Base-by-base conservation (phyloP, 306 rosid species). In the Vigna unguiculata region DNA sequence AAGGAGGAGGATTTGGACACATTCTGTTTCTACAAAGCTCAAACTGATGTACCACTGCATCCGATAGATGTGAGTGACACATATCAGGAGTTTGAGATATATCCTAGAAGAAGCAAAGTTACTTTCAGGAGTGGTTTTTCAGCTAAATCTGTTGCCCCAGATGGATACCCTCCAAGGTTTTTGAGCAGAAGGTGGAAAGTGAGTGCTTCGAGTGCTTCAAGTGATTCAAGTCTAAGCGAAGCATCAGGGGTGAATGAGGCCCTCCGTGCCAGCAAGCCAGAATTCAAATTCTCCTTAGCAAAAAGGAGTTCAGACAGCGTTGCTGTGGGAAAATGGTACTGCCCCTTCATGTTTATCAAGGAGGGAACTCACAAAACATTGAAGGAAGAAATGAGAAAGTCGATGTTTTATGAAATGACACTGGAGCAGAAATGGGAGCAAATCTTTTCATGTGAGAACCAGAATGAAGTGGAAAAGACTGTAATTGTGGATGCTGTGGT, bases 251-350 rank as follows among this genome's bases (percentile, higher is more conserved):
- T 86, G 28, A 57, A 88, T 24, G 19, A 74, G 13, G 22, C 81
- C 2, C 85, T 91, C 6, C 85, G 93, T 2, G 54, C 79, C 2
- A 49, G 53, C 25, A 78, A 74, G 69, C 92, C 93, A 0, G 74
- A 76, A 2, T 75, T 92, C 59, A 20, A 77, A 19, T 77, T 78
- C 63, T 34, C 90, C 16, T 2, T 80, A 6, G 67, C 49, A 1
- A 32, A 48, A 5, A 30, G 0, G 3, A 69, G 60, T 41, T 83
- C 89, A 5, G 78, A 79, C 19, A n/a, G 76, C 30, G 74, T 86
- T 60, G 79, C 38, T 69, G 88, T 93, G 14, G 98, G 96, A n/a
- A 90, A 85, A 70, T 90, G 96, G 96, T 85, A 93, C 25, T 69
- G 86, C 52, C 98, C 96, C 75, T 86, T 90, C 32, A 71, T 87